Conservation (phyloP, 208 protist genomes). For the Phytomonas sp. region DNA sequence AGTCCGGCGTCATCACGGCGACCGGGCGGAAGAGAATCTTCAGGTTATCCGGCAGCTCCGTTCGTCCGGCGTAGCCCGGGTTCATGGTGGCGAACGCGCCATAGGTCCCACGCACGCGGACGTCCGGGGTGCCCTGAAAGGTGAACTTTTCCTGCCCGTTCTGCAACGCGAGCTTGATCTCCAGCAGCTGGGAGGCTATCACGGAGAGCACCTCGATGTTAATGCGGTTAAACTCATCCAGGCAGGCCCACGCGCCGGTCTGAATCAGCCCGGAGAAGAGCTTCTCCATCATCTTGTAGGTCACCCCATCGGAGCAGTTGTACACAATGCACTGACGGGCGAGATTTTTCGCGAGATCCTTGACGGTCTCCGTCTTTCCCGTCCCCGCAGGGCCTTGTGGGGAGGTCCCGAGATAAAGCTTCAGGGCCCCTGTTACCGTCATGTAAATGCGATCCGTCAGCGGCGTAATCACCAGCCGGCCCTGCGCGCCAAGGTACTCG, state of each 20-base stretch:
- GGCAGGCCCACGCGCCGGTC: constrained; percentile 96
- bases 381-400: constrained; percentile 94
- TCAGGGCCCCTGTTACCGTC: constrained; percentile 95
- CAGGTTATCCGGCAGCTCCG: constrained; percentile 98
- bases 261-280: constrained; percentile 96
- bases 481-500: constrained; percentile 96
- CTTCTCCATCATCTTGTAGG: constrained; percentile 98
- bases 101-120: constrained; percentile 91
- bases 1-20: constrained; percentile 97
- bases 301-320: constrained; percentile 97
- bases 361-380: constrained; percentile 96
- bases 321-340: constrained; percentile 96
- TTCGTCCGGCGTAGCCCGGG: constrained; percentile 98
- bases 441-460: constrained; percentile 98
- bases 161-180: constrained; percentile 94
- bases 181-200: constrained; percentile 95
- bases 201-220: constrained; percentile 98
- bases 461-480: constrained; percentile 96
- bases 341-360: constrained; percentile 96
- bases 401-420: constrained; percentile 91
- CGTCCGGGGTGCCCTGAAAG: constrained; percentile 94
- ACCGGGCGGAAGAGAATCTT: constrained; percentile 97
- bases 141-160: constrained; percentile 74
- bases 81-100: constrained; percentile 99
- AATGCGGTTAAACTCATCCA: constrained; percentile 99